Evolutionary conservation across 164 flowering plant species (phyloP).

Genomic region (Magnolia sinica): DNA sequence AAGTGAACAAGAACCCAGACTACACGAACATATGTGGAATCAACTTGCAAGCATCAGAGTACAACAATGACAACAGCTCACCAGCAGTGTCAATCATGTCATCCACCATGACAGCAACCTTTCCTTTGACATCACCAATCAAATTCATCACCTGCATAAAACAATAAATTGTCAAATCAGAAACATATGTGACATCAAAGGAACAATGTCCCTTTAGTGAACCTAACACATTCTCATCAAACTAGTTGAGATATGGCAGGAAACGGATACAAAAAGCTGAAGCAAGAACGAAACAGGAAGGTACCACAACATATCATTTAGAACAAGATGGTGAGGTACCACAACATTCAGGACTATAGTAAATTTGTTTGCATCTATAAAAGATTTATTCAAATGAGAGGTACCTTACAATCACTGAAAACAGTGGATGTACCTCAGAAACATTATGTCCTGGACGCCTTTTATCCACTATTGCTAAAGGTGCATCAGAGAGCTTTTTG

Average conservation of each 20-base stretch:
- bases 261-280: neutral
- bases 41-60: neutral
- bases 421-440: constrained; percentile 61
- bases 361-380: too few relatives aligned
- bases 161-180: neutral
- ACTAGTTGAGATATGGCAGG: neutral
- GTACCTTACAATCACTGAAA: neutral
- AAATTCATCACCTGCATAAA: constrained; percentile 50
- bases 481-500: constrained; percentile 91
- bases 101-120: constrained; percentile 71
- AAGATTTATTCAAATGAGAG: neutral
- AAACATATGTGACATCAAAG: neutral
- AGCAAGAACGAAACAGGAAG: neutral
- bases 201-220: neutral
- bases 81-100: constrained; percentile 79
- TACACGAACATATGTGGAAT: neutral
- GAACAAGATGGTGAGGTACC: neutral
- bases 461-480: constrained; percentile 95
- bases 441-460: constrained; percentile 90
- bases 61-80: constrained; percentile 16
- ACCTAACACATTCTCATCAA: neutral
- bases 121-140: constrained; percentile 65
- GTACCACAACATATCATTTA: neutral
- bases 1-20: neutral
- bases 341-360: neutral